These are phyloP conservation scores for Pythium diclinum DNA, from an alignment of 352 stramenopile species.

Conservation along the genomic window DNA sequence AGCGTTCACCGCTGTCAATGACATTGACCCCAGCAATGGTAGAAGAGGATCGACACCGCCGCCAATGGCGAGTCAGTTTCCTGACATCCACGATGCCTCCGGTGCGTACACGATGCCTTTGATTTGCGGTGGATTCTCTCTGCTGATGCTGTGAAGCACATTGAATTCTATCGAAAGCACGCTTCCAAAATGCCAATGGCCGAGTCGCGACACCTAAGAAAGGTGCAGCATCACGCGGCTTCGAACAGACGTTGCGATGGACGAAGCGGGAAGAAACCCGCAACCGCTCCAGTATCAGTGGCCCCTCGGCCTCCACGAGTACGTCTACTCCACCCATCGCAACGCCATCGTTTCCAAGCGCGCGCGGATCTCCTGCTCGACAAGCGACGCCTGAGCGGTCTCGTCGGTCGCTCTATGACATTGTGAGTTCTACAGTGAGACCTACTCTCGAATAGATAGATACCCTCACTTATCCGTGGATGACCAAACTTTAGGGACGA, in stretches of 20 bases:
- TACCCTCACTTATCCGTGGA: not conserved
- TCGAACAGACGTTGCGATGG: constrained; percentile 48
- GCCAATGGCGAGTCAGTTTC: constrained; percentile 36
- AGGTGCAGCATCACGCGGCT: constrained; percentile 33
- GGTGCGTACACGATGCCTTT: not conserved
- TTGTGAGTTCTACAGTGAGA: constrained; percentile 13
- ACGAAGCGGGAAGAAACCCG: constrained; percentile 38
- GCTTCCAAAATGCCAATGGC: not conserved
- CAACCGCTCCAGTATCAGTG: constrained; percentile 5
- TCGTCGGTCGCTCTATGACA: constrained; percentile 22
- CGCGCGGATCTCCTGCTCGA: constrained; percentile 2
- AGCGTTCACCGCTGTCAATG: not conserved
- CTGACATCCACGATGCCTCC: constrained; percentile 43
- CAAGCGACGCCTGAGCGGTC: not conserved
- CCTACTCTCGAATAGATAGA: not conserved
- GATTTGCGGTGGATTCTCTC: not conserved
- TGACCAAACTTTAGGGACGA: constrained; percentile 7
- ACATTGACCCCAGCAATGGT: not conserved
- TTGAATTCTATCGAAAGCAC: not conserved
- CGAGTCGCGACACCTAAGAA: constrained; percentile 19
- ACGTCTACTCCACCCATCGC: constrained; percentile 4
- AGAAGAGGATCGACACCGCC: constrained; percentile 10
- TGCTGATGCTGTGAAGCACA: not conserved
- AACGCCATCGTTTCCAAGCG: constrained; percentile 7
- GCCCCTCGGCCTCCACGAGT: not conserved